Percentiles rank a stretch among this genome's conserved stretches.
phyloP scores from a whole-genome alignment of 108 stramenopile species.

The Skeletonema menzelii region DNA sequence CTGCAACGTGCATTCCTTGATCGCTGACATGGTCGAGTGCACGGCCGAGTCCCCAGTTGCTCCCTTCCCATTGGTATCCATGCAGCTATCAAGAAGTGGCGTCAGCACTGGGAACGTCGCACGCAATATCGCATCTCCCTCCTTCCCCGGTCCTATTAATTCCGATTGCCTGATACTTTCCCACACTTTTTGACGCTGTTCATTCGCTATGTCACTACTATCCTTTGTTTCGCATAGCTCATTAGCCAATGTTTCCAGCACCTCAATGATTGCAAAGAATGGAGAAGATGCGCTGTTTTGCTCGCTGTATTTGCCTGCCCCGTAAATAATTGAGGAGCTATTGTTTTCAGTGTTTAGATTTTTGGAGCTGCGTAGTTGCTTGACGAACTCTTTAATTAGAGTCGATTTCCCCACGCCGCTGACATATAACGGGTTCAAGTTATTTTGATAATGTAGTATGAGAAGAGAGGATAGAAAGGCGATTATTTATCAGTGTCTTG shows the following conservation, averaged over 20 bases:
- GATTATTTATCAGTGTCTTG: neutral
- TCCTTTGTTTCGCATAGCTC: neutral
- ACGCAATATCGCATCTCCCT: slow-evolving; percentile 1
- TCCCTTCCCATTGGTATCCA: neutral
- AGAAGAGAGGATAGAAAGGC: neutral
- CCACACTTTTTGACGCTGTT: neutral
- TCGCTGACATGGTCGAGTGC: neutral
- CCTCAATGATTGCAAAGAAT: slow-evolving; percentile 1
- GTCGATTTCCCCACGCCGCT: slow-evolving; percentile 34
- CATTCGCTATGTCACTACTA: neutral
- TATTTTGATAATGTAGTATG: too few relatives aligned
- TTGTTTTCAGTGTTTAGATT: neutral
- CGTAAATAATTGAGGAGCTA: neutral
- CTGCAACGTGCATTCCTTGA: slow-evolving; percentile 3
- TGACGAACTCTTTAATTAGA: slow-evolving; percentile 20
- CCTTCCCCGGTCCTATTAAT: slow-evolving; percentile 3
- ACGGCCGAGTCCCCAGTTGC: neutral
- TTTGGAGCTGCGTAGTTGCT: neutral
- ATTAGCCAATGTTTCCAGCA: neutral
- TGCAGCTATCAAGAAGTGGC: neutral
- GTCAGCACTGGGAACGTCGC: neutral
- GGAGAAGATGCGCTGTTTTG: slow-evolving; percentile 1
- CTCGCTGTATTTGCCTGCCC: too few relatives aligned
- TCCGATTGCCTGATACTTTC: neutral
- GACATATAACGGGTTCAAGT: too few relatives aligned